These are phyloP conservation scores for Cercospora sp. DNA, from an alignment of 2,329 filamentous ascomycete species.

Conservation along the genomic window DNA sequence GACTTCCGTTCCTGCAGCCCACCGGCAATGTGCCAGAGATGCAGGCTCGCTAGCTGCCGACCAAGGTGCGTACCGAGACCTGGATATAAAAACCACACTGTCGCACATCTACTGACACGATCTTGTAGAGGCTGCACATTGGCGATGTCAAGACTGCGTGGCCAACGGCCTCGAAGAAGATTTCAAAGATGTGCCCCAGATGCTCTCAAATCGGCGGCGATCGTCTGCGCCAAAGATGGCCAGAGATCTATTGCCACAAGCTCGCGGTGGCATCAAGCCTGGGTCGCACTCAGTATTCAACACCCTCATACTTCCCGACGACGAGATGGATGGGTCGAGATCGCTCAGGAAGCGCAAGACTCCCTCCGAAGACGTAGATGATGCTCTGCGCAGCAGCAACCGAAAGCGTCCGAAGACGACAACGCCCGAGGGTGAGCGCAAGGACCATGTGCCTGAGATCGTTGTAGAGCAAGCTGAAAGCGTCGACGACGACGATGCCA, in stretches of 20 bases:
- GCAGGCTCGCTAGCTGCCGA: constrained; percentile 62
- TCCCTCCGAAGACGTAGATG: constrained; percentile 60
- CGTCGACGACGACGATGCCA: constrained; percentile 28
- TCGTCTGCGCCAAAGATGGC: constrained; percentile 66
- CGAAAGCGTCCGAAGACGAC: constrained; percentile 47
- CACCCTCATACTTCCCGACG: constrained; percentile 68
- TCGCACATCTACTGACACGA: constrained; percentile 30
- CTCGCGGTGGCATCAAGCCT: constrained; percentile 63
- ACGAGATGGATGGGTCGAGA: constrained; percentile 73
- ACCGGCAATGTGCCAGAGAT: constrained; percentile 83
- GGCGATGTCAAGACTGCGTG: constrained; percentile 63
- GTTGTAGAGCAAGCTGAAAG: constrained; percentile 25
- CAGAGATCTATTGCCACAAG: constrained; percentile 67
- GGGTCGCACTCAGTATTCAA: constrained; percentile 78
- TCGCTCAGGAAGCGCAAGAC: constrained; percentile 79
- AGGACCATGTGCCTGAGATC: constrained; percentile 9
- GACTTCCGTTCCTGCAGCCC: constrained; percentile 64
- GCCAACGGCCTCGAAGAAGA: constrained; percentile 51
- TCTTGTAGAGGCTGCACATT: constrained; percentile 55
- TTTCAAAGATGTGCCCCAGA: constrained; percentile 41
- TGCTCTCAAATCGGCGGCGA: constrained; percentile 50
- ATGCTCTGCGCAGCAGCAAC: constrained; percentile 38
- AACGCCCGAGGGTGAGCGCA: constrained; percentile 32
- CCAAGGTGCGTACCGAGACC: constrained; percentile 57
- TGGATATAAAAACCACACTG: constrained; percentile 16